Percentiles rank a stretch among this genome's conserved stretches.
Evolutionary conservation across 1,139 yeast genomes (phyloP).

Genomic region (Magnusiomyces magnusii): DNA sequence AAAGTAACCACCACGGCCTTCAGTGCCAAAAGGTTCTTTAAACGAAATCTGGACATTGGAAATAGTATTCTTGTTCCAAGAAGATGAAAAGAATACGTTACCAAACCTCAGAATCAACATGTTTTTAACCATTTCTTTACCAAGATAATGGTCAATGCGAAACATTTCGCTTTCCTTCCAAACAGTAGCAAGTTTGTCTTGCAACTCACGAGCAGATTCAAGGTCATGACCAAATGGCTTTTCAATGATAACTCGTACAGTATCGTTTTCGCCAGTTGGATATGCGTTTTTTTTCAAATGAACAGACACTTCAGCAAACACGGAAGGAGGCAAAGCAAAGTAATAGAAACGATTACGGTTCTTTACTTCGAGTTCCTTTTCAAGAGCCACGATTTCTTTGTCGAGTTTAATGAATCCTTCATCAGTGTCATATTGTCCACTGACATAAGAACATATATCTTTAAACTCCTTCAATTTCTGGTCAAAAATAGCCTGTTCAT

Average conservation of each 20-base stretch:
- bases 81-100: constrained; percentile 72
- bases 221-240: constrained; percentile 97
- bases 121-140: constrained; percentile 97
- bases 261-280: constrained; percentile 47
- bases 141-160: constrained; percentile 95
- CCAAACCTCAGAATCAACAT: constrained; percentile 83
- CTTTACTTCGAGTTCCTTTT: constrained; percentile 37
- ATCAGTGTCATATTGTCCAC: constrained; percentile 72
- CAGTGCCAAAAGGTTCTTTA: constrained; percentile 97
- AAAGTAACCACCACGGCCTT: constrained; percentile 98
- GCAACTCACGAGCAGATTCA: constrained; percentile 67
- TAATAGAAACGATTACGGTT: constrained; percentile 64
- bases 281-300: constrained; percentile 65
- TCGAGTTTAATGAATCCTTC: constrained; percentile 62
- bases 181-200: constrained; percentile 67
- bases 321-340: constrained; percentile 92
- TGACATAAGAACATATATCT: constrained; percentile 53
- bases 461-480: constrained; percentile 55
- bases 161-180: constrained; percentile 87
- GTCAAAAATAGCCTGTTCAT: constrained; percentile 24
- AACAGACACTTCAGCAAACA: constrained; percentile 70
- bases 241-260: constrained; percentile 81
- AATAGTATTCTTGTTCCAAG: constrained; percentile 79
- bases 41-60: constrained; percentile 78
- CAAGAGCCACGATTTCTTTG: constrained; percentile 50